Evolutionary conservation across 192 early-diverging fungal genomes (phyloP).

Genomic region (Coemansia sp.): DNA sequence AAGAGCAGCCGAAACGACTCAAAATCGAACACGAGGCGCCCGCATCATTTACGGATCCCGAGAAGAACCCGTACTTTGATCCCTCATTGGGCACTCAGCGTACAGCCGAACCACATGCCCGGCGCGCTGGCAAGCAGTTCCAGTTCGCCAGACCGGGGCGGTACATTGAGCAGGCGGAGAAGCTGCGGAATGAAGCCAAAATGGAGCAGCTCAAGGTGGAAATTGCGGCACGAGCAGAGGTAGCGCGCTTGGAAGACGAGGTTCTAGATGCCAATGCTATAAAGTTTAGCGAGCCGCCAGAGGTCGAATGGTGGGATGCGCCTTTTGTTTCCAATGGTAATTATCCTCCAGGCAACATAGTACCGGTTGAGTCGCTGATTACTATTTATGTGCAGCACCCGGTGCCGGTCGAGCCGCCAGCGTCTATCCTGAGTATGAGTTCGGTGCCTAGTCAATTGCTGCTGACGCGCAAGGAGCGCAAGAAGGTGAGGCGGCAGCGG

Average conservation of each 20-base stretch:
- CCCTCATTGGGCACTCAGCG: constrained; percentile 59
- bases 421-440: constrained; percentile 22
- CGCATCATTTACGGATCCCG: constrained; percentile 64
- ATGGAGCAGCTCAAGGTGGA: constrained; percentile 54
- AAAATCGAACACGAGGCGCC: constrained; percentile 58
- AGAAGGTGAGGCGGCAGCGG: constrained; percentile 90
- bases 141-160: constrained; percentile 85
- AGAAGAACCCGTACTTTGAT: constrained; percentile 91
- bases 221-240: constrained; percentile 35
- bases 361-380: constrained; percentile 61
- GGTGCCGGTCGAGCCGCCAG: constrained; percentile 38
- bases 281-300: constrained; percentile 70
- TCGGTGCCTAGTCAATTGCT: constrained; percentile 38
- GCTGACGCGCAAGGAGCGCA: constrained; percentile 72
- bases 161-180: constrained; percentile 81
- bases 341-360: constrained; percentile 67
- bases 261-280: constrained; percentile 48
- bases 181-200: constrained; percentile 73
- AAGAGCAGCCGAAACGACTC: constrained; percentile 56
- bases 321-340: constrained; percentile 72
- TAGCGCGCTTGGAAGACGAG: constrained; percentile 41
- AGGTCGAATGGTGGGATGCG: constrained; percentile 98
- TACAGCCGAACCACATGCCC: constrained; percentile 48
- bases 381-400: constrained; percentile 47
- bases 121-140: constrained; percentile 58